A percentile compares a stretch with the other conserved stretches of the same genome.
These are phyloP conservation scores for Plasmodium blacklocki DNA, from an alignment of 169 alveolate species.

Conservation along the genomic window DNA sequence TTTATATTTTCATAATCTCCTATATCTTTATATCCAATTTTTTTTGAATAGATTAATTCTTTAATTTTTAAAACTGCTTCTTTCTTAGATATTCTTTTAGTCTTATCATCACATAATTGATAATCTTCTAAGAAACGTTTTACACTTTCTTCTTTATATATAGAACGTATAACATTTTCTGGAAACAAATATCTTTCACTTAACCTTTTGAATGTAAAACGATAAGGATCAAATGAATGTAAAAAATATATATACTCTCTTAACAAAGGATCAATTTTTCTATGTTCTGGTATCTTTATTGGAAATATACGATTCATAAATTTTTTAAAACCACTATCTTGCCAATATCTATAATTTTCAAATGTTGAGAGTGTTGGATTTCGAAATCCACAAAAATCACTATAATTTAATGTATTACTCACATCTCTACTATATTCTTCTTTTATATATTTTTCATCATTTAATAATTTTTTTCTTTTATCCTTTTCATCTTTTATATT, in stretches of 20 bases:
- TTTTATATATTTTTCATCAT: constrained; percentile 38
- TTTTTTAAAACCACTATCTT: constrained; percentile 89
- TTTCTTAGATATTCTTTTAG: constrained; percentile 74
- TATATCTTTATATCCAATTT: constrained; percentile 79
- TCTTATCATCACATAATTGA: constrained; percentile 68
- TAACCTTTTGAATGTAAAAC: constrained; percentile 86
- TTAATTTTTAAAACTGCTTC: constrained; percentile 65
- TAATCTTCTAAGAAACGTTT: constrained; percentile 50
- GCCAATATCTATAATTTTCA: constrained; percentile 88
- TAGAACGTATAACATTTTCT: constrained; percentile 16
- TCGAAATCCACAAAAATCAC: constrained; percentile 84
- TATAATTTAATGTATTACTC: constrained; percentile 55
- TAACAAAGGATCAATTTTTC: constrained; percentile 86
- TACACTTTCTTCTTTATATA: constrained; percentile 73
- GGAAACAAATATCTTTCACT: constrained; percentile 85
- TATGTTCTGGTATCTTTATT: constrained; percentile 83
- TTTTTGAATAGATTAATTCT: constrained; percentile 68
- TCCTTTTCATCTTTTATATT: background rate
- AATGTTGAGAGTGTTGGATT: constrained; percentile 89
- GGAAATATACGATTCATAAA: constrained; percentile 89
- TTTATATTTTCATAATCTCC: constrained; percentile 81
- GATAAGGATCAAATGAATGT: constrained; percentile 87
- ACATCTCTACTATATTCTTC: constrained; percentile 84
- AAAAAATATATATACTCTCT: constrained; percentile 88
- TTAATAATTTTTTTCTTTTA: background rate